phyloP scores from a whole-genome alignment of 345 rosid genomes.

The Acer negundo region DNA sequence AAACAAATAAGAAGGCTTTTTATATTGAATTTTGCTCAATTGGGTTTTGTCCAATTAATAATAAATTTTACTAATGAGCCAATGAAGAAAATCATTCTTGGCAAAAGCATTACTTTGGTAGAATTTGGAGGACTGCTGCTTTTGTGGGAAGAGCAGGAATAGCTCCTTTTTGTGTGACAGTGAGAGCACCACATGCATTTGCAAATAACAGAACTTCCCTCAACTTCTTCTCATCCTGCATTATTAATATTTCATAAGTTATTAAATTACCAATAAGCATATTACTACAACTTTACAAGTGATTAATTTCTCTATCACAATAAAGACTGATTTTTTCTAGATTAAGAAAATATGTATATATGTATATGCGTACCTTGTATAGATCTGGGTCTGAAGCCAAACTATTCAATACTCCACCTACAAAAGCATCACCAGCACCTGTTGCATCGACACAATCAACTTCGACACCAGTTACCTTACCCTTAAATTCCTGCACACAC shows the following conservation, averaged over 20 bases:
- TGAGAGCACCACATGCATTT: constrained; percentile 46
- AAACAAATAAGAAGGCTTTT: background rate
- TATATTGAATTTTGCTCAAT: background rate
- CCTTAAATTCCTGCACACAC: constrained; percentile 37
- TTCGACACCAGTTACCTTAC: constrained; percentile 33
- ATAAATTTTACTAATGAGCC: too few species aligned
- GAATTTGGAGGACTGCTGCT: constrained; percentile 27
- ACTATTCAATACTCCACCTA: constrained; percentile 38
- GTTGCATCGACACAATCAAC: constrained; percentile 45
- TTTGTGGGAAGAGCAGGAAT: constrained; percentile 46
- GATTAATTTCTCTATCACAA: too few species aligned
- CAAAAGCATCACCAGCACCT: constrained; percentile 49
- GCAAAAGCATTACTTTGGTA: background rate
- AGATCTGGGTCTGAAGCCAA: constrained; percentile 33
- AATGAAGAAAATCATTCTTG: too few species aligned
- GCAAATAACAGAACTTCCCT: constrained; percentile 44
- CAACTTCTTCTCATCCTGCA: constrained; percentile 39
- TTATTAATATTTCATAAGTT: background rate
- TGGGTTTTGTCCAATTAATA: too few species aligned
- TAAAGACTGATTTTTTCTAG: too few species aligned
- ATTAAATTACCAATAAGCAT: background rate
- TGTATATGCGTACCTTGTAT: constrained; percentile 22
- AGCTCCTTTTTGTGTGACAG: constrained; percentile 44
- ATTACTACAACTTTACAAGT: background rate
- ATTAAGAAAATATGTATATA: too few species aligned